These are phyloP conservation scores for Huiozyma naganishii DNA, from an alignment of 805 yeast species.

Conservation along the genomic window DNA sequence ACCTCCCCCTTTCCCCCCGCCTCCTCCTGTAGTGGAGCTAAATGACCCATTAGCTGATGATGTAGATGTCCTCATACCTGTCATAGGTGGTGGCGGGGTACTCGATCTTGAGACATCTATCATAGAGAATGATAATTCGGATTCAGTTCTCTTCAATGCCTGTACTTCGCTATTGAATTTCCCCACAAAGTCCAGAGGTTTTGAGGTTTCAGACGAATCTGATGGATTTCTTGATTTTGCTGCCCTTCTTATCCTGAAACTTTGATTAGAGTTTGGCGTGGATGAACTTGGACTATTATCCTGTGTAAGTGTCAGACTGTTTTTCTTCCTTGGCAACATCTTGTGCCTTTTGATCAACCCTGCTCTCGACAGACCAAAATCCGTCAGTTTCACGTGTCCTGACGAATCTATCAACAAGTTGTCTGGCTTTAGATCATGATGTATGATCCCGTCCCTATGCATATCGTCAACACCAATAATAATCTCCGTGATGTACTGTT, in stretches of 20 bases:
- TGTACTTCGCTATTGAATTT: constrained; percentile 1
- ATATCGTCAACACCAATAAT: constrained; percentile 83
- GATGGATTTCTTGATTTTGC: constrained; percentile 1
- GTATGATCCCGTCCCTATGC: constrained; percentile 82
- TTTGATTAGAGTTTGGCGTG: constrained; percentile 3
- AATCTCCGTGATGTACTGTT: constrained; percentile 78
- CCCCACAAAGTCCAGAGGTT: constrained; percentile 1
- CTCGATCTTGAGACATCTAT: constrained; percentile 20
- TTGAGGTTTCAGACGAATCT: constrained; percentile 1
- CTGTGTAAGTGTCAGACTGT: neutral
- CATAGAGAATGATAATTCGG: constrained; percentile 22
- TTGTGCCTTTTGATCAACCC: constrained; percentile 80
- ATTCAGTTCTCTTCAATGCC: constrained; percentile 21
- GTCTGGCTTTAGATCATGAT: constrained; percentile 93
- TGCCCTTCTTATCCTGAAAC: neutral
- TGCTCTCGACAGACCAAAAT: constrained; percentile 86
- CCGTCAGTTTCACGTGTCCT: constrained; percentile 90
- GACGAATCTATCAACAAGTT: constrained; percentile 72
- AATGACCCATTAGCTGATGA: too few relatives aligned
- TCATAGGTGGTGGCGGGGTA: constrained; percentile 18
- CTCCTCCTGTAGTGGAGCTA: too few relatives aligned
- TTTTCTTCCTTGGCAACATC: constrained; percentile 6
- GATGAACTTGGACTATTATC: neutral
- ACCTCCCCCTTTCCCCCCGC: neutral
- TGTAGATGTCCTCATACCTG: neutral